phyloP scores from a whole-genome alignment of 1,139 yeast genomes.

The Debaryomyces sp. region DNA sequence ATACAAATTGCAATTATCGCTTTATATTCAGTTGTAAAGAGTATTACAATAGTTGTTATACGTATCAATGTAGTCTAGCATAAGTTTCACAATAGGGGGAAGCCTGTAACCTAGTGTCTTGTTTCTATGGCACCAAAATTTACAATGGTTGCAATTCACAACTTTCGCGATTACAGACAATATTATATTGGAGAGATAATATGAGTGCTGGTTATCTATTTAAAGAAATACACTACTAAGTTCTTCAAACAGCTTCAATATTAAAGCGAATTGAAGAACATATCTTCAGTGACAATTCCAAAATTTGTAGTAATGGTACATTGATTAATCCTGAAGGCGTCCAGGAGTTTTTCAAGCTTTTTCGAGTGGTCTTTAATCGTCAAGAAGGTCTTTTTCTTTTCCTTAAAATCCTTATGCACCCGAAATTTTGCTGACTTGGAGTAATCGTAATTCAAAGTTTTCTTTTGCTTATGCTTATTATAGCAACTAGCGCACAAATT shows the following conservation, averaged over 20 bases:
- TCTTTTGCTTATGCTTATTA: background rate
- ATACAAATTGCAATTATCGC: background rate
- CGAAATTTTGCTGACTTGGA: constrained; percentile 6
- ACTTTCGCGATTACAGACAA: constrained; percentile 3
- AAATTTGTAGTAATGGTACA: constrained; percentile 10
- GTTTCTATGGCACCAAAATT: constrained; percentile 3
- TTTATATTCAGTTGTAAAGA: background rate
- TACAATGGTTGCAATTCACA: constrained; percentile 7
- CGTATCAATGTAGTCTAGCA: background rate
- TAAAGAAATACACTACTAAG: background rate
- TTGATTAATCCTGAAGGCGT: constrained; percentile 10
- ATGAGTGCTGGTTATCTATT: background rate
- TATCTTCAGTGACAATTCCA: constrained; percentile 15
- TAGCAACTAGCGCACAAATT: constrained; percentile 9
- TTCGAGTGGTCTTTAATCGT: constrained; percentile 3
- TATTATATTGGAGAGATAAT: background rate
- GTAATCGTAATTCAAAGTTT: background rate
- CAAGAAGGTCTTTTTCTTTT: constrained; percentile 1
- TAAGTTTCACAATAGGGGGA: background rate
- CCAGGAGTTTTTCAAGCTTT: constrained; percentile 2
- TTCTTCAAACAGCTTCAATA: background rate
- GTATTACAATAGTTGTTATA: background rate
- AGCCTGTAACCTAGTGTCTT: background rate
- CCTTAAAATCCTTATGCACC: constrained; percentile 1
- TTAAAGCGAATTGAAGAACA: constrained; percentile 9